Percentiles rank a stretch among this genome's conserved stretches.
phyloP scores from a whole-genome alignment of 306 rosid genomes.

The Sicyos baderoa region DNA sequence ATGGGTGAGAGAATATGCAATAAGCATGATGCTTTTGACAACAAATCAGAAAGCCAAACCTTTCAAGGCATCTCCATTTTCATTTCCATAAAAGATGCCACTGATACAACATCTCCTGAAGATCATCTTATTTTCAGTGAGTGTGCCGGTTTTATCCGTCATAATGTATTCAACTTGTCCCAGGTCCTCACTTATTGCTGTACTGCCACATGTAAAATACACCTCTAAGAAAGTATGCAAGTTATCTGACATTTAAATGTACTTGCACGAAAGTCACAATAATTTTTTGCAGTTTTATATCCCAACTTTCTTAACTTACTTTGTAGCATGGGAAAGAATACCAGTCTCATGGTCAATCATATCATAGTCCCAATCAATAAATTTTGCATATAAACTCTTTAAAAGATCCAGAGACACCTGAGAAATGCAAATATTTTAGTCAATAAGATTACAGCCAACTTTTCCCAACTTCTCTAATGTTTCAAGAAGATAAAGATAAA shows the following conservation, averaged over 20 bases:
- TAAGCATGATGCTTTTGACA: constrained; percentile 20
- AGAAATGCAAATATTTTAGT: constrained; percentile 19
- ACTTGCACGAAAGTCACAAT: neutral
- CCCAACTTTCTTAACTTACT: constrained; percentile 31
- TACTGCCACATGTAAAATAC: constrained; percentile 75
- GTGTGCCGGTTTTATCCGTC: constrained; percentile 98
- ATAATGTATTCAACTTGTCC: constrained; percentile 98
- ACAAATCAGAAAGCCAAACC: constrained; percentile 36
- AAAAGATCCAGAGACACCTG: constrained; percentile 96
- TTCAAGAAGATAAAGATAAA: constrained; percentile 3
- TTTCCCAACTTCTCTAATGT: neutral
- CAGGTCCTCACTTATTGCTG: constrained; percentile 98
- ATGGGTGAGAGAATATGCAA: constrained; percentile 16
- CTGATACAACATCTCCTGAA: constrained; percentile 87
- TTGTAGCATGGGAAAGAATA: constrained; percentile 86
- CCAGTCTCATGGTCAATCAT: constrained; percentile 80
- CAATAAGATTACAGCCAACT: neutral
- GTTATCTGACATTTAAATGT: neutral
- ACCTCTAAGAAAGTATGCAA: constrained; percentile 29
- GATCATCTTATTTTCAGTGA: constrained; percentile 93
- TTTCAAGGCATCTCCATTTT: constrained; percentile 84
- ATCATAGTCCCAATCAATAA: constrained; percentile 89
- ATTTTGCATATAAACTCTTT: constrained; percentile 93
- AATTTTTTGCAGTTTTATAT: neutral
- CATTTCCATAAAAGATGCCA: constrained; percentile 83